Percentiles rank a stretch among this genome's conserved stretches.
These are phyloP conservation scores for Euphorbia celastroides DNA, from an alignment of 441 rosid species.

Conservation along the genomic window DNA sequence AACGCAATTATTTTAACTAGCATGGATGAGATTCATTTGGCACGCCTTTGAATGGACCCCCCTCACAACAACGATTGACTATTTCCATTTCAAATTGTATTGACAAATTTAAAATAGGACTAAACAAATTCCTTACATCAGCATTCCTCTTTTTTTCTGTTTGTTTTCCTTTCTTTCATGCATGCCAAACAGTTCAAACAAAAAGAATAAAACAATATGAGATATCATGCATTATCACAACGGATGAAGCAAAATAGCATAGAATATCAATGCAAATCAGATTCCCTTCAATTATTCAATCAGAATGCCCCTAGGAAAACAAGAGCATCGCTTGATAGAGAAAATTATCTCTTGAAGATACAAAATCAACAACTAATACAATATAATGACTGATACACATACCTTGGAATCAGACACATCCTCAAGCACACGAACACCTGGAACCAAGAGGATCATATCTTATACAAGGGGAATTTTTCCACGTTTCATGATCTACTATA, in stretches of 20 bases:
- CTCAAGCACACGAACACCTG: constrained; percentile 96
- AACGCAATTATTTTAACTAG: neutral
- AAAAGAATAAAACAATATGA: neutral
- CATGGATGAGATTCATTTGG: neutral
- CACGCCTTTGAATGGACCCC: neutral
- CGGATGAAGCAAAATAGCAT: neutral
- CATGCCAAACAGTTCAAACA: too few relatives aligned
- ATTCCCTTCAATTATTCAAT: constrained; percentile 1
- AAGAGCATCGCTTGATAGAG: neutral
- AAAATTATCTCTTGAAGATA: neutral
- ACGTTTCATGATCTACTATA: too few relatives aligned
- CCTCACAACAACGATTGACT: neutral
- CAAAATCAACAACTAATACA: neutral
- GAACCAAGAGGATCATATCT: constrained; percentile 23
- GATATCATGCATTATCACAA: neutral
- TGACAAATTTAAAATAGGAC: neutral
- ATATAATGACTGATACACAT: constrained; percentile 12
- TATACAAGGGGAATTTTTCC: neutral
- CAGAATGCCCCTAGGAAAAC: neutral
- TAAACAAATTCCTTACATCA: neutral
- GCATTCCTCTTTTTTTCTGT: too few relatives aligned
- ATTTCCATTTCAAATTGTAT: neutral
- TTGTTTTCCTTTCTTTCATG: neutral
- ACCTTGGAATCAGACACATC: constrained; percentile 85
- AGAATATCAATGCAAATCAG: neutral